Evolutionary conservation across 805 yeast genomes (phyloP).

Genomic region (Vanderwaltozyma yarrowii): DNA sequence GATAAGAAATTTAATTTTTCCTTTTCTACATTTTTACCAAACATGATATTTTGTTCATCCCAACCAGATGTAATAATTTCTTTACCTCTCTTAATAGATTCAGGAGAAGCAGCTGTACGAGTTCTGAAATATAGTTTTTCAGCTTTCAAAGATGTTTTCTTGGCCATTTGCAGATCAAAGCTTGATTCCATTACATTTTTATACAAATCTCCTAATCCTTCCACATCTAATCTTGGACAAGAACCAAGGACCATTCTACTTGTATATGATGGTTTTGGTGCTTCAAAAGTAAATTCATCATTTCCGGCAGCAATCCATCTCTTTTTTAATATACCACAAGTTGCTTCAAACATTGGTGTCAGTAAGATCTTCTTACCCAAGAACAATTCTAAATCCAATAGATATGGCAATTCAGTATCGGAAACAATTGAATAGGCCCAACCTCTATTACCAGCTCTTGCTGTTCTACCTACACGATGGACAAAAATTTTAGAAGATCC

Average conservation of each 20-base stretch:
- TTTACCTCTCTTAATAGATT: conserved; percentile 76
- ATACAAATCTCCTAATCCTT: conserved; percentile 60
- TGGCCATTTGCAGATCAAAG: conserved; percentile 56
- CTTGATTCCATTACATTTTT: conserved; percentile 49
- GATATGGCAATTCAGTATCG: conserved; percentile 80
- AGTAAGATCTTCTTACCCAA: conserved; percentile 72
- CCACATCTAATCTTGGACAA: conserved; percentile 63
- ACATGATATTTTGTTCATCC: conserved; percentile 79
- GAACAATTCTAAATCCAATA: conserved; percentile 82
- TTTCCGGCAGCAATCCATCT: conserved; percentile 34
- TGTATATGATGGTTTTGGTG: conserved; percentile 59
- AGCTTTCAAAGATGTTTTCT: conserved; percentile 72
- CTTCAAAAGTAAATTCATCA: conserved; percentile 30
- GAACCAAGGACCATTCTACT: conserved; percentile 76
- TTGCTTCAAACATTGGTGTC: conserved; percentile 59
- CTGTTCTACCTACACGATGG: conserved; percentile 98
- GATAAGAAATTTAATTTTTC: conserved; percentile 67
- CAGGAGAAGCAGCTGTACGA: conserved; percentile 75
- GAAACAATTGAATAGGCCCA: conserved; percentile 91
- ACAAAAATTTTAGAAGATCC: conserved; percentile 87
- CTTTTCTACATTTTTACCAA: conserved; percentile 64
- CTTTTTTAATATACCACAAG: conserved; percentile 40
- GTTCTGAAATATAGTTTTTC: conserved; percentile 82
- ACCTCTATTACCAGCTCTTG: conserved; percentile 96
- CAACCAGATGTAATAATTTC: conserved; percentile 69